Conservation (phyloP, 768 basidiomycete species). For the Amanita fuliginea region DNA sequence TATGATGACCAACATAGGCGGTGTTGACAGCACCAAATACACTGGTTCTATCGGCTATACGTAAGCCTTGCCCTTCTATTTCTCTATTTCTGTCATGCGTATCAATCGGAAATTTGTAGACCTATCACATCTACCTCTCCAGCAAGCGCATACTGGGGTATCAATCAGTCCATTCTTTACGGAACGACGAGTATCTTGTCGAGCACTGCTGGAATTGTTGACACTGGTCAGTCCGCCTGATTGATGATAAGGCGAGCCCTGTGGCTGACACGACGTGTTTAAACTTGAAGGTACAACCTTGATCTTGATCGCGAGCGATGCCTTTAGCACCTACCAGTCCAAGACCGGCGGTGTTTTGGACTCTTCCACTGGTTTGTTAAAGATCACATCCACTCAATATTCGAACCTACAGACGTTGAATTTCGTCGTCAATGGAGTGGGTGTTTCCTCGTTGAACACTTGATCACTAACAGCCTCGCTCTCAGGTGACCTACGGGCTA, state of each 20-base stretch:
- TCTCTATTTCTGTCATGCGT: neutral
- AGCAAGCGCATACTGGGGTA: constrained; percentile 45
- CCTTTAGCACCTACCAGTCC: constrained; percentile 28
- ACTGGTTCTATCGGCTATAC: constrained; percentile 31
- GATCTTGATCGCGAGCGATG: constrained; percentile 35
- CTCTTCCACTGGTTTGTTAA: constrained; percentile 35
- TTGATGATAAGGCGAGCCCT: too few relatives aligned
- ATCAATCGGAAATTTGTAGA: constrained; percentile 14
- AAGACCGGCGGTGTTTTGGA: constrained; percentile 35
- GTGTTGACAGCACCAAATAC: constrained; percentile 32
- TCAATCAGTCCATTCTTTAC: constrained; percentile 45
- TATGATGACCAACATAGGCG: constrained; percentile 19
- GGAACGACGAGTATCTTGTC: constrained; percentile 33
- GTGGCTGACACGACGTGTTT: neutral
- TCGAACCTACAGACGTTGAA: constrained; percentile 38
- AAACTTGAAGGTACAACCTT: constrained; percentile 41
- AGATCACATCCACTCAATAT: constrained; percentile 40
- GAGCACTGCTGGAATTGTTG: constrained; percentile 45
- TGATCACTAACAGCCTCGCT: constrained; percentile 12
- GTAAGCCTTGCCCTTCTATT: constrained; percentile 16
- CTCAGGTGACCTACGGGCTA: constrained; percentile 38
- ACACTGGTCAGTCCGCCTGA: constrained; percentile 28
- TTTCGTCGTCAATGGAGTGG: constrained; percentile 42
- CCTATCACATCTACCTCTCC: constrained; percentile 37
- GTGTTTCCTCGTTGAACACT: constrained; percentile 17